Percentiles rank a stretch among this genome's conserved stretches.
Conservation (phyloP, 78 protist species). For the Tieghemostelium lacteum region DNA sequence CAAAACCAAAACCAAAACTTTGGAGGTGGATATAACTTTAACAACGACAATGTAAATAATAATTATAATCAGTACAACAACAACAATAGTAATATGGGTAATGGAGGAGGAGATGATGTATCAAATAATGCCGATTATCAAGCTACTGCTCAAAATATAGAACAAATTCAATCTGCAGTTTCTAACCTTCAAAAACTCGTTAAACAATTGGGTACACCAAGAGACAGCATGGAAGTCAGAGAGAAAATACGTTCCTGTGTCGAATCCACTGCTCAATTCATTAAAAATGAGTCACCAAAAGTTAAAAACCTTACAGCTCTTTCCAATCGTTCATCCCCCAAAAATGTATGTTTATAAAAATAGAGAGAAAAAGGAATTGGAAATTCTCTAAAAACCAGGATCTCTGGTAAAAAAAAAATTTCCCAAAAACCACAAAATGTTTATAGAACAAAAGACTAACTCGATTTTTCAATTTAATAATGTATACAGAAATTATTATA, state of each 20-base stretch:
- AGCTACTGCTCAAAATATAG: constrained; percentile 40
- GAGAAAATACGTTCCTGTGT: constrained; percentile 79
- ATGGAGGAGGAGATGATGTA: background rate
- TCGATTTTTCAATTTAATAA: background rate
- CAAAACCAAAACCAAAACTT: constrained; percentile 23
- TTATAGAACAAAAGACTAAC: no score
- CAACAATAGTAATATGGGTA: background rate
- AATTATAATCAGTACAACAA: background rate
- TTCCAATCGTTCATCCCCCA: constrained; percentile 24
- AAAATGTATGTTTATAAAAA: background rate
- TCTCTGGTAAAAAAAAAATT: no score
- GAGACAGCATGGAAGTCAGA: constrained; percentile 61
- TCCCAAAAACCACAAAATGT: no score
- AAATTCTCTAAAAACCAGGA: no score
- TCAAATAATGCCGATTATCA: constrained; percentile 44
- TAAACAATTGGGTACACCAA: constrained; percentile 70
- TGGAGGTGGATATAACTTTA: constrained; percentile 12
- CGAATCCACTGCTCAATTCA: constrained; percentile 39
- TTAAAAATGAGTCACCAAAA: constrained; percentile 37
- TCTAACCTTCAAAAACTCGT: constrained; percentile 34
- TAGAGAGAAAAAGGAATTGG: background rate
- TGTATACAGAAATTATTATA: constrained; percentile 40
- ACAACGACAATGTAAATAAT: background rate
- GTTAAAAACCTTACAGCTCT: constrained; percentile 49
- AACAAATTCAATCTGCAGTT: constrained; percentile 46